phyloP scores from a whole-genome alignment of 1,284 basidiomycete genomes.

The Bjerkandera adusta region DNA sequence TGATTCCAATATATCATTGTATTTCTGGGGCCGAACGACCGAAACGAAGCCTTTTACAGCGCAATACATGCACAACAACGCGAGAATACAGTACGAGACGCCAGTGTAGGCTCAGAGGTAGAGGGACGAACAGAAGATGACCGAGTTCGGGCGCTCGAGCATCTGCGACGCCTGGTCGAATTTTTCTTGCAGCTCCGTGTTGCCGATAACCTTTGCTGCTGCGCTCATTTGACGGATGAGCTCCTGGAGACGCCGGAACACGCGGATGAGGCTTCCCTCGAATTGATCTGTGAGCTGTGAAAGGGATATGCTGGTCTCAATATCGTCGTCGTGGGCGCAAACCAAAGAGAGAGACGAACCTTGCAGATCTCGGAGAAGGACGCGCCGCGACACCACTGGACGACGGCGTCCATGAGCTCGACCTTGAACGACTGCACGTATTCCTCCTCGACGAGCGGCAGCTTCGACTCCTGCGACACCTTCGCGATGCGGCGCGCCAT shows the following conservation, averaged over 20 bases:
- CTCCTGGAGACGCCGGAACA: slow-evolving; percentile 92
- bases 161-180: slow-evolving; percentile 87
- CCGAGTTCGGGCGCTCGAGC: slow-evolving; percentile 89
- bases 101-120: too few species aligned
- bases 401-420: slow-evolving; percentile 96
- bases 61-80: not conserved
- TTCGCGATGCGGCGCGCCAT: slow-evolving; percentile 93
- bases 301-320: not conserved
- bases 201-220: slow-evolving; percentile 96
- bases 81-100: slow-evolving; percentile 44
- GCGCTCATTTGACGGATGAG: slow-evolving; percentile 93
- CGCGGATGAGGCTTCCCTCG: slow-evolving; percentile 92
- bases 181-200: slow-evolving; percentile 88
- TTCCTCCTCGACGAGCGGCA: slow-evolving; percentile 89
- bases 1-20: not conserved
- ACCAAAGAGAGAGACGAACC: slow-evolving; percentile 41
- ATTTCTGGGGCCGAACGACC: not conserved
- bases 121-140: slow-evolving; percentile 91
- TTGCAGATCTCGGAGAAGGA: slow-evolving; percentile 97
- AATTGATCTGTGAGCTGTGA: slow-evolving; percentile 90
- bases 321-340: not conserved
- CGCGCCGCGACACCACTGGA: slow-evolving; percentile 98
- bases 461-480: slow-evolving; percentile 91
- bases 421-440: slow-evolving; percentile 98
- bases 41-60: not conserved